phyloP scores from a whole-genome alignment of 306 rosid species.

The Pyrus pyrifolia region DNA sequence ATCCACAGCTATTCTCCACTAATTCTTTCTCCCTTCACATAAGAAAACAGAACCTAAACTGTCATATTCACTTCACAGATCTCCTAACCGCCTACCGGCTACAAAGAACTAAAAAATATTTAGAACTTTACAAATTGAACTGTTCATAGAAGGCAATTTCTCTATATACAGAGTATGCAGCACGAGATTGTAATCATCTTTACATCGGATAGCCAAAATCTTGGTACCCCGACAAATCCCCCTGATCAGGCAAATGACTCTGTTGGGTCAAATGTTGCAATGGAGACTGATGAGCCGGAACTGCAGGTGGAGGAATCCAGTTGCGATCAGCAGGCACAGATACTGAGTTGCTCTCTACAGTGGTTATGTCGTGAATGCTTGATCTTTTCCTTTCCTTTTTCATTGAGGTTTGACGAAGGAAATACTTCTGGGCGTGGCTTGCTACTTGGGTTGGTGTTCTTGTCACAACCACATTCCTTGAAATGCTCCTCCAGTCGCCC shows the following conservation, averaged over 20 bases:
- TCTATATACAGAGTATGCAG: conserved; percentile 10
- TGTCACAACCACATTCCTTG: conserved; percentile 76
- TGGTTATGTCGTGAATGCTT: conserved; percentile 89
- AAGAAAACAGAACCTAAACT: conserved; percentile 12
- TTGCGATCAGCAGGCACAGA: conserved; percentile 38
- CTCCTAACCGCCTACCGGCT: conserved; percentile 16
- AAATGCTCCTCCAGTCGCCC: conserved; percentile 99
- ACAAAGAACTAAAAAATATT: background rate
- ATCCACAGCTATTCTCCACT: conserved; percentile 9
- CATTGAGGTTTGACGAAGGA: conserved; percentile 56
- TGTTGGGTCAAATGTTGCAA: conserved; percentile 22
- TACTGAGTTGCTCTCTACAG: conserved; percentile 39
- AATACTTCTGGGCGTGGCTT: conserved; percentile 95
- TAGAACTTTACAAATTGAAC: conserved; percentile 14
- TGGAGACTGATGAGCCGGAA: conserved; percentile 27
- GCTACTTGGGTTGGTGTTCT: conserved; percentile 96
- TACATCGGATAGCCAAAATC: conserved; percentile 31
- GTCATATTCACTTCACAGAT: conserved; percentile 14
- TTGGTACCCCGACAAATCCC: conserved; percentile 13
- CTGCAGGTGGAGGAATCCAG: conserved; percentile 44
- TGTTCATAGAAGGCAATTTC: background rate
- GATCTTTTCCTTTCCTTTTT: conserved; percentile 88
- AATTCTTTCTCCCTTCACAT: conserved; percentile 6
- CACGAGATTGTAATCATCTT: conserved; percentile 1
- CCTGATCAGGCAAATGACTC: conserved; percentile 18